Evolutionary conservation across 2,329 filamentous ascomycete genomes (phyloP), one percentile per base, ranked within the genome.

Genomic region (Aspergillus sp.): DNA sequence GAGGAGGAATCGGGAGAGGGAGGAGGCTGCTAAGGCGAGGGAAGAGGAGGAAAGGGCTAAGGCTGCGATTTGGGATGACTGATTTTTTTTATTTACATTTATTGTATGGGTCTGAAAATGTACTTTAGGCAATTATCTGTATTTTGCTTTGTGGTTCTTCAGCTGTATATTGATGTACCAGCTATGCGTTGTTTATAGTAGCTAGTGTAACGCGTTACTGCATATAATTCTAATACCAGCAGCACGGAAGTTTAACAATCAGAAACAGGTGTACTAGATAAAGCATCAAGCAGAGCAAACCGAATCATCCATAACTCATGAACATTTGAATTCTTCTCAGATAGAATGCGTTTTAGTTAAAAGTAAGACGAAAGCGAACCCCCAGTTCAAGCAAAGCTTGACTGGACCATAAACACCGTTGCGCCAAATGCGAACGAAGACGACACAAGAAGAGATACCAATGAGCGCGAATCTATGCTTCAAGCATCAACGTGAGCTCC

Each of bases 51-150:
- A 91, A 64, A 81, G 77, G 67, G 84, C 85, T n/a, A 94, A 86
- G 75, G 79, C 79, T 51, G 84, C 87, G n/a, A 77, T 95, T 22
- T 97, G 93, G 93, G 84, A 93, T 50, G 87, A 74, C 56, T 82
- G 54, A 59, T 15, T 41, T 33, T n/a, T 7, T 42, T 1, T 33
- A 22, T 38, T 33, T 19, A 25, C 1, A 5, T 39, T 44, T 30
- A 7, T 17, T 27, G 10, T 45, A 20, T 9, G 2, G 2, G 3
- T 19, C 45, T 17, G 19, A 12, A 1, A 10, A 1, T 27, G 25
- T 27, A 27, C 17, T 19, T 19, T 19, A 19, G 17, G 17, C 17
- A 3, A 19, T 19, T 19, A 19, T 19, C 2, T 19, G 17, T 19
- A 19, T 19, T 19, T 19, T 19, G 17, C 17, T 19, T 19, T 2